Evolutionary conservation across 768 basidiomycete genomes (phyloP).

Genomic region (Mycena latifolia): DNA sequence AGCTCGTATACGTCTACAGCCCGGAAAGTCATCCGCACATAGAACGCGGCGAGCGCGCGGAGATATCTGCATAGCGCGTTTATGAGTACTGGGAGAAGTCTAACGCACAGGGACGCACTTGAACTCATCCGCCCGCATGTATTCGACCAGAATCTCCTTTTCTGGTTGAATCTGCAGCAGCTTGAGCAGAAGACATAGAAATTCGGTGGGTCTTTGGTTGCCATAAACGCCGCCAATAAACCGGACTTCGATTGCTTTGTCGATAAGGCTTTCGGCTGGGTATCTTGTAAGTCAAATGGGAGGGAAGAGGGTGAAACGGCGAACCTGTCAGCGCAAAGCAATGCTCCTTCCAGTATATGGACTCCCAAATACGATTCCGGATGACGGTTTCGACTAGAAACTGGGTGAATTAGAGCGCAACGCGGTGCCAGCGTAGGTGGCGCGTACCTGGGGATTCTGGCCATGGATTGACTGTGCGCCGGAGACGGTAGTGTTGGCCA

Average conservation of each 20-base stretch:
- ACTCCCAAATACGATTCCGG: constrained; percentile 95
- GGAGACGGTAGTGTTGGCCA: constrained; percentile 94
- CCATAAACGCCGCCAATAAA: constrained; percentile 95
- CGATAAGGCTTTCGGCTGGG: constrained; percentile 91
- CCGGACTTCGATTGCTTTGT: constrained; percentile 87
- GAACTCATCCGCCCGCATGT: constrained; percentile 96
- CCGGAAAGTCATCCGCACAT: constrained; percentile 94
- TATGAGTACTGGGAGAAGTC: constrained; percentile 10
- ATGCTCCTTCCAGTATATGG: constrained; percentile 97
- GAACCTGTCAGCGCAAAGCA: constrained; percentile 96
- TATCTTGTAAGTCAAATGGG: constrained; percentile 12
- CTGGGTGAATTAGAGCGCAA: constrained; percentile 54
- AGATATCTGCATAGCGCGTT: constrained; percentile 74
- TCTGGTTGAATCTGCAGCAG: constrained; percentile 97
- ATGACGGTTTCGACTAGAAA: constrained; percentile 97
- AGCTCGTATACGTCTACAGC: constrained; percentile 93
- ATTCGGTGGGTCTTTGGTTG: constrained; percentile 95
- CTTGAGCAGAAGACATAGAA: constrained; percentile 92
- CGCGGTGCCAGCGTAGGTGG: background rate
- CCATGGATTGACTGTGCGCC: constrained; percentile 95
- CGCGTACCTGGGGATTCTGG: constrained; percentile 91
- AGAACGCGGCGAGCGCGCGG: constrained; percentile 92
- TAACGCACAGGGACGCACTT: constrained; percentile 72
- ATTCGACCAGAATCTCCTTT: constrained; percentile 96
- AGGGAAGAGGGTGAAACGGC: constrained; percentile 35